Percentiles rank a stretch among this genome's conserved stretches.
These are phyloP conservation scores for Myxozyma mucilagina DNA, from an alignment of 805 yeast species.

Conservation along the genomic window DNA sequence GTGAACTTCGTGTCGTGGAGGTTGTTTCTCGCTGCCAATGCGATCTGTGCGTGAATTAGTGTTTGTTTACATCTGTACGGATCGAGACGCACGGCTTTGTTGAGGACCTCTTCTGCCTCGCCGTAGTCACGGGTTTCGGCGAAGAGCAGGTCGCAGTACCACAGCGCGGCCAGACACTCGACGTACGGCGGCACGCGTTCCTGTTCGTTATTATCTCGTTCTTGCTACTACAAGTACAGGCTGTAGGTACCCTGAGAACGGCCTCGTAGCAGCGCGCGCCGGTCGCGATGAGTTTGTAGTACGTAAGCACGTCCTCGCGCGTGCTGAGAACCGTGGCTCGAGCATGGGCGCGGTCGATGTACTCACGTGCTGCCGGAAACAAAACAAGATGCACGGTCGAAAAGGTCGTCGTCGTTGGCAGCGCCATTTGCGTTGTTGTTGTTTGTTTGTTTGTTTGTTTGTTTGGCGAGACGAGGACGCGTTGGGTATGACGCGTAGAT, in stretches of 20 bases:
- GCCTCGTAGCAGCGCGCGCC: conserved; percentile 28
- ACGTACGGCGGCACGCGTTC: conserved; percentile 29
- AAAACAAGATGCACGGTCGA: conserved; percentile 22
- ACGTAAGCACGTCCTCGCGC: conserved; percentile 22
- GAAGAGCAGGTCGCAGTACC: conserved; percentile 23
- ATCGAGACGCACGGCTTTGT: conserved; percentile 20
- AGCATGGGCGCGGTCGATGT: conserved; percentile 13
- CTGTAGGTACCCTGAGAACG: conserved; percentile 13
- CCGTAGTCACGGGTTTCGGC: conserved; percentile 11
- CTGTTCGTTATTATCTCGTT: not conserved
- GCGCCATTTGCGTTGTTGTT: too few relatives aligned
- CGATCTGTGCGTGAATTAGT: conserved; percentile 5
- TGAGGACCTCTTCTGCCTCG: conserved; percentile 28
- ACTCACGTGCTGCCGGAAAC: conserved; percentile 27
- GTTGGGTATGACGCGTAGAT: not conserved
- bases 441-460: too few relatives aligned
- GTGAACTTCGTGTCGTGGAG: conserved; percentile 24
- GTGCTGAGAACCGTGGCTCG: conserved; percentile 9
- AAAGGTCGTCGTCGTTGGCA: conserved; percentile 10
- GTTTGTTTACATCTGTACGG: not conserved
- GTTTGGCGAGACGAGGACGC: too few relatives aligned
- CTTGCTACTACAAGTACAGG: not conserved
- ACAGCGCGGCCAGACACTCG: conserved; percentile 27
- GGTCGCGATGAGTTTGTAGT: conserved; percentile 26
- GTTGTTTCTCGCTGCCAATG: conserved; percentile 23